Evolutionary conservation across 2,329 filamentous ascomycete genomes (phyloP).

Genomic region (Polychaeton citri): DNA sequence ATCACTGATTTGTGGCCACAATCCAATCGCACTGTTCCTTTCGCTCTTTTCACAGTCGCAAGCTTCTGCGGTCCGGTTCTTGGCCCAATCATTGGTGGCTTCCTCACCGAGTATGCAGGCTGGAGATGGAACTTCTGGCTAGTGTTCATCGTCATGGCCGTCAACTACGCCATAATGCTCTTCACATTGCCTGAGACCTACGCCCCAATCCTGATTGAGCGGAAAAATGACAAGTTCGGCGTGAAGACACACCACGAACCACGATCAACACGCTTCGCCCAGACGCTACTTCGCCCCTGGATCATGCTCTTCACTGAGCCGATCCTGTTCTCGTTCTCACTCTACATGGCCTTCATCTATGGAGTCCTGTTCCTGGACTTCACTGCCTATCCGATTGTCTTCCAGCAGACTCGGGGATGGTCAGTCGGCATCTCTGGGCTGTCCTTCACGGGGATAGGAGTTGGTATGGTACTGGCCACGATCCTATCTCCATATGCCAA

Average conservation of each 20-base stretch:
- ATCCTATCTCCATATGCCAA: slow-evolving; percentile 18
- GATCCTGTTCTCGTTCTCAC: slow-evolving; percentile 38
- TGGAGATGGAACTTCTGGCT: slow-evolving; percentile 34
- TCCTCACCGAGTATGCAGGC: slow-evolving; percentile 31
- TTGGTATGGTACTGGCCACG: slow-evolving; percentile 18
- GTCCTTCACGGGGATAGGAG: slow-evolving; percentile 22
- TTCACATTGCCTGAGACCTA: slow-evolving; percentile 10
- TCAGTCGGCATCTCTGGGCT: slow-evolving; percentile 24
- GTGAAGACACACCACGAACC: slow-evolving; percentile 1
- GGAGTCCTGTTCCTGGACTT: slow-evolving; percentile 45
- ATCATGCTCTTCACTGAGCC: slow-evolving; percentile 39
- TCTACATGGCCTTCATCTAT: slow-evolving; percentile 43
- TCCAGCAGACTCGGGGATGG: slow-evolving; percentile 40
- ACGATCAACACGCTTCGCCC: slow-evolving; percentile 1
- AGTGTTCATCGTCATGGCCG: slow-evolving; percentile 24
- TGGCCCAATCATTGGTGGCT: slow-evolving; percentile 38
- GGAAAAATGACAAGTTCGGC: slow-evolving; percentile 33
- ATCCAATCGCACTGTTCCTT: not conserved
- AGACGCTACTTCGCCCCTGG: slow-evolving; percentile 39
- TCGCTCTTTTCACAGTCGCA: slow-evolving; percentile 4
- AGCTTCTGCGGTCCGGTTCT: slow-evolving; percentile 21
- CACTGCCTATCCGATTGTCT: slow-evolving; percentile 43
- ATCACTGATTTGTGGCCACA: not conserved
- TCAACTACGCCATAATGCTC: slow-evolving; percentile 28
- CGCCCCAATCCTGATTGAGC: slow-evolving; percentile 31